phyloP scores from a whole-genome alignment of 805 yeast species.

The Metschnikowia reukaufii region DNA sequence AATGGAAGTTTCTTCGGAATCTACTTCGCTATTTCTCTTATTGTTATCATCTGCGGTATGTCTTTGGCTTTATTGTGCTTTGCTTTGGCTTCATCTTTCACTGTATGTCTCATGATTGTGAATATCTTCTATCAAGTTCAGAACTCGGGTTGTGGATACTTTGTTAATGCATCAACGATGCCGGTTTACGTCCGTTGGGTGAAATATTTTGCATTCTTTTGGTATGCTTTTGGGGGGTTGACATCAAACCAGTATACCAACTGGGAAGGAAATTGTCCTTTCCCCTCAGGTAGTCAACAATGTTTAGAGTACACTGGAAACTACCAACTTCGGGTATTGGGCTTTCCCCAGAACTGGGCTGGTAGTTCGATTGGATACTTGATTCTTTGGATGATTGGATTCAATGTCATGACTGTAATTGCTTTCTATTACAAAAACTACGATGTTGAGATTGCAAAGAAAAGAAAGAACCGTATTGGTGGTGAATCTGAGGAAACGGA shows the following conservation, averaged over 20 bases:
- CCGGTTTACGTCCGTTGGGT: conserved; percentile 89
- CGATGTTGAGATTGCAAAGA: conserved; percentile 51
- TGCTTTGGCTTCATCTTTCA: conserved; percentile 58
- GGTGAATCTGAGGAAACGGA: conserved; percentile 15
- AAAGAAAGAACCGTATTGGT: conserved; percentile 34
- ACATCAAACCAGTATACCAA: conserved; percentile 64
- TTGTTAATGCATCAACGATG: conserved; percentile 67
- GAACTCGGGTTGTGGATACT: conserved; percentile 78
- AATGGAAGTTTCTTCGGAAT: conserved; percentile 48
- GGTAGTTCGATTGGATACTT: conserved; percentile 62
- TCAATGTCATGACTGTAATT: conserved; percentile 48
- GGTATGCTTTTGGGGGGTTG: conserved; percentile 76
- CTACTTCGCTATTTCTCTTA: conserved; percentile 58
- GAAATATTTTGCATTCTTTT: conserved; percentile 70
- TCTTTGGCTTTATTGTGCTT: conserved; percentile 54
- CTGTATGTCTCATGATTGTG: conserved; percentile 59
- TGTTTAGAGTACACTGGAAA: conserved; percentile 53
- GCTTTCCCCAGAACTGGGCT: conserved; percentile 64
- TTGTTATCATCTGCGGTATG: conserved; percentile 57
- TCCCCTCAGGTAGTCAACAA: conserved; percentile 31
- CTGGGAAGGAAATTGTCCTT: conserved; percentile 59
- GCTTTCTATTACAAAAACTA: conserved; percentile 49
- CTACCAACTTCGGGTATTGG: conserved; percentile 54
- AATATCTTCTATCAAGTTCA: conserved; percentile 69
- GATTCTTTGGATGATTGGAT: conserved; percentile 58